Evolutionary conservation across 768 basidiomycete genomes (phyloP).

Genomic region (Phanerochaete sordida): DNA sequence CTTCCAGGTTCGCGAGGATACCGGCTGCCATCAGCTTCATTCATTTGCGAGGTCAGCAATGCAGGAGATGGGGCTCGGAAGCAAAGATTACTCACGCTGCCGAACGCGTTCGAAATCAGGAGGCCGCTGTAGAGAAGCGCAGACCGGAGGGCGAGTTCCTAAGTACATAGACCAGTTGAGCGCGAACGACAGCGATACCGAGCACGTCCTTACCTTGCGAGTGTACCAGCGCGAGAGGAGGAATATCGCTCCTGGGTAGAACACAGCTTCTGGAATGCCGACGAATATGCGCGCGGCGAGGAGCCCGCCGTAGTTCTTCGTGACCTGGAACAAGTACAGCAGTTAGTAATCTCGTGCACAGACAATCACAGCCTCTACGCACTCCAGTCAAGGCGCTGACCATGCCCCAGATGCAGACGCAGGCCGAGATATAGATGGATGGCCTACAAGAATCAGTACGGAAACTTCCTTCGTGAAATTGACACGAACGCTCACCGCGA

Average conservation of each 20-base stretch:
- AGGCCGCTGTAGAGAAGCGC: slow-evolving; percentile 58
- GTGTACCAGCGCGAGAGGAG: slow-evolving; percentile 37
- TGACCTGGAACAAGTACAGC: slow-evolving; percentile 34
- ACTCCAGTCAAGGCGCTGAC: slow-evolving; percentile 64
- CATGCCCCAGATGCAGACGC: slow-evolving; percentile 60
- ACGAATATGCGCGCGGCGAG: slow-evolving; percentile 57
- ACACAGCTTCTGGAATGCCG: slow-evolving; percentile 64
- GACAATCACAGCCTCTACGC: background rate
- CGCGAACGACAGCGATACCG: background rate
- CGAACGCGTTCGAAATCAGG: slow-evolving; percentile 65
- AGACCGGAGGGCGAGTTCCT: slow-evolving; percentile 64
- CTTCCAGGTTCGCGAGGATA: slow-evolving; percentile 67
- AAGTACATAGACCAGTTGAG: no score
- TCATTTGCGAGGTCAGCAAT: background rate
- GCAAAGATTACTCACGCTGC: slow-evolving; percentile 40
- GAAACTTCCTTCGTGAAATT: background rate
- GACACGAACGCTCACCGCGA: slow-evolving; percentile 34
- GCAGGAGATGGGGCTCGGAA: no score
- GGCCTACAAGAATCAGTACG: slow-evolving; percentile 36
- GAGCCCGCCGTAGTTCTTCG: slow-evolving; percentile 51
- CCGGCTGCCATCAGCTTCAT: slow-evolving; percentile 66
- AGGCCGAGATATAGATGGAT: slow-evolving; percentile 56
- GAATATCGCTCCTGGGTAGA: slow-evolving; percentile 56
- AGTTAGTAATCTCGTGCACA: background rate
- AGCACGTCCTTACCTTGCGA: slow-evolving; percentile 20